Conservation (phyloP, 768 basidiomycete genomes). For the Pholiota microspora region DNA sequence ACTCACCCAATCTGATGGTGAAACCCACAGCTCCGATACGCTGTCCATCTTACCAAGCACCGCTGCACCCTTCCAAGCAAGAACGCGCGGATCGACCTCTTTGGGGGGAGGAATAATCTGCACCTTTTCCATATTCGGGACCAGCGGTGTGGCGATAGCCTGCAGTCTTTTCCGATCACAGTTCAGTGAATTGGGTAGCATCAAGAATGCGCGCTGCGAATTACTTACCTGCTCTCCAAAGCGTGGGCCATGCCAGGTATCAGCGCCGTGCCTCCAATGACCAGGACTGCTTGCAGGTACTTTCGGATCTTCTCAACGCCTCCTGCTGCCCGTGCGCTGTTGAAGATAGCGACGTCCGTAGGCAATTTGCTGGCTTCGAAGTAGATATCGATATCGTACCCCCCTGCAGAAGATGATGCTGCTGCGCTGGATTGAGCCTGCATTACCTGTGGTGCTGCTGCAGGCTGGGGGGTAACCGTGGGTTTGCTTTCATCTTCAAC, state of each 20-base stretch:
- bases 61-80: slow-evolving; percentile 94
- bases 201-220: slow-evolving; percentile 14
- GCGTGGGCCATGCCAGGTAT: slow-evolving; percentile 85
- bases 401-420: slow-evolving; percentile 30
- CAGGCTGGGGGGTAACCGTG: slow-evolving; percentile 9
- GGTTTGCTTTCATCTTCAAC: slow-evolving; percentile 39
- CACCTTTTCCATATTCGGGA: slow-evolving; percentile 83
- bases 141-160: slow-evolving; percentile 81
- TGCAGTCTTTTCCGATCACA: slow-evolving; percentile 52
- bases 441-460: slow-evolving; percentile 13
- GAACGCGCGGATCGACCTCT: slow-evolving; percentile 84
- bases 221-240: slow-evolving; percentile 84
- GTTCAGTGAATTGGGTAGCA: slow-evolving; percentile 1
- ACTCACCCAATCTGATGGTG: slow-evolving; percentile 79
- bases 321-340: slow-evolving; percentile 84
- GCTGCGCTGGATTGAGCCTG: slow-evolving; percentile 8
- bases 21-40: slow-evolving; percentile 87
- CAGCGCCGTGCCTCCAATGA: slow-evolving; percentile 82
- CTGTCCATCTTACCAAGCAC: slow-evolving; percentile 92
- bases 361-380: slow-evolving; percentile 89
- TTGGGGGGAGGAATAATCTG: slow-evolving; percentile 93
- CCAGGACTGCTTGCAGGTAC: slow-evolving; percentile 82
- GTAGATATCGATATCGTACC: slow-evolving; percentile 69
- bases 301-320: slow-evolving; percentile 89
- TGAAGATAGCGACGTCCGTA: slow-evolving; percentile 90